Base-by-base conservation (phyloP, 306 rosid genomes). In the Canavalia gladiata region DNA sequence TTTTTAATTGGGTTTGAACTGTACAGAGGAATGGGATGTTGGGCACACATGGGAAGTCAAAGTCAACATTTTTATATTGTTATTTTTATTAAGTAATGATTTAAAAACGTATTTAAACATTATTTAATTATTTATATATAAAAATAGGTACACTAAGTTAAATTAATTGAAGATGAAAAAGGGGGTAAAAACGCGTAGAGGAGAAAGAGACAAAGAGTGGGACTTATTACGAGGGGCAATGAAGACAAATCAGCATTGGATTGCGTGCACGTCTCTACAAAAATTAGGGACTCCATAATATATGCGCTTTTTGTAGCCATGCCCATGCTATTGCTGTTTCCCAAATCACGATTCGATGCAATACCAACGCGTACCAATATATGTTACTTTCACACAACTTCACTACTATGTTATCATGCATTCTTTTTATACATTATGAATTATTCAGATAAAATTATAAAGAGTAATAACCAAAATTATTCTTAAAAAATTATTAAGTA, bases 221-320 rank as follows among this genome's bases (percentile, higher is more conserved):
- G 58, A 45, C 59, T 75, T 18, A 18, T 84, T 69, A 58, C 66
- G 43, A 60, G 70, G 29, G 85, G 82, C 76, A 79, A 56, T 18
- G 34, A 69, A 80, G 87, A 86, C 91, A 83, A 88, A 81, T 82
- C 75, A 34, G 76, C 79, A 59, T 86, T 12, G 91, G 28, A 30
- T 88, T 88, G 88, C 92, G 95, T 89, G 95, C 88, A 91, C 92
- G 95, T 57, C 93, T 86, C 84, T 31, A 4, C 25, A 28, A 47
- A 73, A 49, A 51, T 69, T 41, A 3, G 59, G 51, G 81, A 35
- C 25, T 66, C 67, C 5, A 33, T 18, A 18, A 18, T 18, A 18
- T 72, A 2, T 62, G 28, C 31, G 1, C 37, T 34, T 74, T 81
- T 74, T 45, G 62, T 43, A 78, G 59, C 59, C 58, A 67, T 78